phyloP scores from a whole-genome alignment of 2,329 filamentous ascomycete species.

The Pseudopyricularia cyperi region DNA sequence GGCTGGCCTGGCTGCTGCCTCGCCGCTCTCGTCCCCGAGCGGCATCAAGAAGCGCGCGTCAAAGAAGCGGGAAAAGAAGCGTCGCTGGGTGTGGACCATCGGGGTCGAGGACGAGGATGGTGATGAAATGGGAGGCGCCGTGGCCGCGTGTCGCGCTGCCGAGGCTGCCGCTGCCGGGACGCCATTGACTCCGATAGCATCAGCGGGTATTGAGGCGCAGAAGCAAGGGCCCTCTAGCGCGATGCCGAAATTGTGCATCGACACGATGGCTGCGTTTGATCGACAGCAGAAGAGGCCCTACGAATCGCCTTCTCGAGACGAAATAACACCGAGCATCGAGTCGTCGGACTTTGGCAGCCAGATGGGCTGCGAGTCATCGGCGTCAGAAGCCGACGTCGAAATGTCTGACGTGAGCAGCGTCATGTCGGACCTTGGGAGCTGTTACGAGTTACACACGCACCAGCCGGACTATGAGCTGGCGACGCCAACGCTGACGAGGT shows the following conservation, averaged over 20 bases:
- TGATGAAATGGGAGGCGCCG: constrained; percentile 20
- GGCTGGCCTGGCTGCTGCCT: constrained; percentile 30
- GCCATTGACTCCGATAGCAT: neutral
- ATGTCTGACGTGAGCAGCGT: constrained; percentile 4
- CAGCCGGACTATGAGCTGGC: constrained; percentile 1
- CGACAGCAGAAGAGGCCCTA: neutral
- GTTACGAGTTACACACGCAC: constrained; percentile 10
- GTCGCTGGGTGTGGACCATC: constrained; percentile 55
- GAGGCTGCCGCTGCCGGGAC: constrained; percentile 6
- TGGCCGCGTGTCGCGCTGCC: constrained; percentile 9
- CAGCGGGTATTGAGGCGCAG: neutral
- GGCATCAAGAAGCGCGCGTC: constrained; percentile 40
- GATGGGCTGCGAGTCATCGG: neutral
- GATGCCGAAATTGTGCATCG: neutral
- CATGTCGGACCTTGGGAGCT: neutral
- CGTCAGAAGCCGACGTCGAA: constrained; percentile 3
- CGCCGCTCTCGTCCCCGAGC: constrained; percentile 24
- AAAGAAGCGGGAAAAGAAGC: constrained; percentile 47
- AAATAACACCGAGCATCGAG: constrained; percentile 5
- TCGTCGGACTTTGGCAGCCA: constrained; percentile 2
- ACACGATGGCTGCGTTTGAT: neutral
- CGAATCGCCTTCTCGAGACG: neutral
- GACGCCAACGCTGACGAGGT: constrained; percentile 4
- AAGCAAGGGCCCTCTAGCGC: neutral
- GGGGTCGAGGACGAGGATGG: constrained; percentile 32